These are phyloP conservation scores for Paramarasmius palmivorus DNA, from an alignment of 1,284 basidiomycete species.

Conservation along the genomic window DNA sequence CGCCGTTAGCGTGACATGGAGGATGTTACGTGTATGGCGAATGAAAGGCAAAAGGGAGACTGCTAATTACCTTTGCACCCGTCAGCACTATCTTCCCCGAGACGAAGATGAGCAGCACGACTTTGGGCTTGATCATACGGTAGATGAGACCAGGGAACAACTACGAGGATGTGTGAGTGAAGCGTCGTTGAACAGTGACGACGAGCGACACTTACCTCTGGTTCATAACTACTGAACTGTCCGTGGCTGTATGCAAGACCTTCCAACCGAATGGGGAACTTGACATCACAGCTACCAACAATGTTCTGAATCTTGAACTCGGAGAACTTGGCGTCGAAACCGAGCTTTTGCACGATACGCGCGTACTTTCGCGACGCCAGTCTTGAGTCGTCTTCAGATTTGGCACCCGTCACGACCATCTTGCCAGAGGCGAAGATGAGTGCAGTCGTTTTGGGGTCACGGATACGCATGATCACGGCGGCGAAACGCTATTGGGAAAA, in stretches of 20 bases:
- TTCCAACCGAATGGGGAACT: constrained; percentile 98
- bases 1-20: constrained; percentile 12
- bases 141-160: constrained; percentile 99
- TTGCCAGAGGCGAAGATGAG: constrained; percentile 99
- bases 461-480: constrained; percentile 99
- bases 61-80: constrained; percentile 86
- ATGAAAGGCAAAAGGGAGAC: constrained; percentile 20
- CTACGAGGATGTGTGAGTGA: constrained; percentile 40
- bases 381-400: constrained; percentile 97
- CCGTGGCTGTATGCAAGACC: constrained; percentile 98
- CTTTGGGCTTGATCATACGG: constrained; percentile 99
- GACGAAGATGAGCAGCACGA: constrained; percentile 97
- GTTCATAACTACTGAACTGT: constrained; percentile 97
- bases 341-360: constrained; percentile 98
- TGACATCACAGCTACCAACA: constrained; percentile 97
- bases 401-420: constrained; percentile 99
- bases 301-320: constrained; percentile 99
- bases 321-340: constrained; percentile 98
- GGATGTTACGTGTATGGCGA: constrained; percentile 13
- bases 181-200: not conserved
- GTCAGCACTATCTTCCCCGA: constrained; percentile 99
- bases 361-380: constrained; percentile 99
- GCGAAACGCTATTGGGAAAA: constrained; percentile 90
- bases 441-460: constrained; percentile 99
- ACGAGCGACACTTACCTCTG: constrained; percentile 73